Evolutionary conservation across 352 stramenopile species (phyloP).

Genomic region (Phytophthora constricta): DNA sequence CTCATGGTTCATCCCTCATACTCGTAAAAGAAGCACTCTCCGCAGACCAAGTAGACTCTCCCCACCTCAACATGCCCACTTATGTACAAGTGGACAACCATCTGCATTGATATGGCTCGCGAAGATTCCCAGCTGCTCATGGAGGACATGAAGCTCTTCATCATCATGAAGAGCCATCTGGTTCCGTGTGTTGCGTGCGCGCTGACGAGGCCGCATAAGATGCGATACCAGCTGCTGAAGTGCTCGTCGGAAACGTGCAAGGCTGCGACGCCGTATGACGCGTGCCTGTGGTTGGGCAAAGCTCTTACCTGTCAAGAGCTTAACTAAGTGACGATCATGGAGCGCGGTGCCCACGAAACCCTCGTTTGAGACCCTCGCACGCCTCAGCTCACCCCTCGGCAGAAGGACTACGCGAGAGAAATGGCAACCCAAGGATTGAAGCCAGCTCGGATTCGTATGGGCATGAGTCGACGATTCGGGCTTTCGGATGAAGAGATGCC

Average conservation of each 20-base stretch:
- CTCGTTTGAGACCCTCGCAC: not conserved
- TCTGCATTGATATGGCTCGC: not conserved
- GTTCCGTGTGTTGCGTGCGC: not conserved
- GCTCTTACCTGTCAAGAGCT: not conserved
- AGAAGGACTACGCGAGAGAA: not conserved
- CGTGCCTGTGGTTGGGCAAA: not conserved
- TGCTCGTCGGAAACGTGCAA: not conserved
- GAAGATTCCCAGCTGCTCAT: not conserved
- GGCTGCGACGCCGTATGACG: not conserved
- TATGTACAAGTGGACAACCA: not conserved
- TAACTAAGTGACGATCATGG: not conserved
- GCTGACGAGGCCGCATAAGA: not conserved
- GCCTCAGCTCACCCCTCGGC: not conserved
- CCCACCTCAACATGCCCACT: too few relatives aligned
- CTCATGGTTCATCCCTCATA: too few relatives aligned
- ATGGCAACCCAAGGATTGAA: not conserved
- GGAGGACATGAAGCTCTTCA: slow-evolving; percentile 7
- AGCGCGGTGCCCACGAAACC: not conserved
- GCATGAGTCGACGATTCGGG: too few relatives aligned
- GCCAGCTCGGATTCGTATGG: not conserved
- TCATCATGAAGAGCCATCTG: slow-evolving; percentile 7
- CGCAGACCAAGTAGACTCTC: too few relatives aligned
- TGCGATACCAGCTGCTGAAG: slow-evolving; percentile 8
- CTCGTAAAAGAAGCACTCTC: too few relatives aligned
- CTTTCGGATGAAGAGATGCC: too few relatives aligned